Base-by-base conservation (phyloP, 169 alveolate species). In the Cryptosporidium xiaoi region DNA sequence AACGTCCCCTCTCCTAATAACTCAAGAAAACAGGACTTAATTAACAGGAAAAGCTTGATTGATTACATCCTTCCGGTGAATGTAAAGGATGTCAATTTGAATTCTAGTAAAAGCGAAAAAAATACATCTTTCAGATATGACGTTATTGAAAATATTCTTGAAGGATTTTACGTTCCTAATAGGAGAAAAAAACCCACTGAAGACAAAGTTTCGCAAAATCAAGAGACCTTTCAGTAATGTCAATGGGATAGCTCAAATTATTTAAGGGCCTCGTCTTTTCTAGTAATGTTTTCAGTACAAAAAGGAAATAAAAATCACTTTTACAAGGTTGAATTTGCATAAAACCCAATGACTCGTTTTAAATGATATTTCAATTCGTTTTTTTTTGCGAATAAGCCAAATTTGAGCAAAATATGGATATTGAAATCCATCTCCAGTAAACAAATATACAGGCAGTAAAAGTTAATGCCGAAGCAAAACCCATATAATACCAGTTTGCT, bases 341-440 rank as follows among this genome's bases (percentile, higher is more conserved):
- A 16, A 10, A 48, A 13, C 20, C 55, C 12, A 48, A 48, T 48
- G 16, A 13, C 12, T 48, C 0, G 27, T 24, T 16, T 27, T 27
- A 8, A 62, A 29, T 29, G 8, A 31, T 1, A 12, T 24, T 24
- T 8, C 36, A 66, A 66, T 48, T 65, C 6, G 16, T 2, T 24
- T n/a, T 69, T 33, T 69, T 53, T 34, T 69, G 83, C 10, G 55
- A 6, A 69, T 77, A 77, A 24, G 69, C 77, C 87, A 56, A 36
- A 77, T 56, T 77, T 27, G 87, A 56, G 56, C 71, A 77, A 20
- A 60, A 77, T 20, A 77, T 77, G 10, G 87, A 34, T 24, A n/a
- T 77, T 60, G 87, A 77, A 60, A 77, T 77, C 87, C 87, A 77
- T 27, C 87, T 56, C 87, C 87, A 77, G 50, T 77, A 77, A 13